phyloP scores from a whole-genome alignment of 139 green algal genomes.

The Tetradesmus obliquus region DNA sequence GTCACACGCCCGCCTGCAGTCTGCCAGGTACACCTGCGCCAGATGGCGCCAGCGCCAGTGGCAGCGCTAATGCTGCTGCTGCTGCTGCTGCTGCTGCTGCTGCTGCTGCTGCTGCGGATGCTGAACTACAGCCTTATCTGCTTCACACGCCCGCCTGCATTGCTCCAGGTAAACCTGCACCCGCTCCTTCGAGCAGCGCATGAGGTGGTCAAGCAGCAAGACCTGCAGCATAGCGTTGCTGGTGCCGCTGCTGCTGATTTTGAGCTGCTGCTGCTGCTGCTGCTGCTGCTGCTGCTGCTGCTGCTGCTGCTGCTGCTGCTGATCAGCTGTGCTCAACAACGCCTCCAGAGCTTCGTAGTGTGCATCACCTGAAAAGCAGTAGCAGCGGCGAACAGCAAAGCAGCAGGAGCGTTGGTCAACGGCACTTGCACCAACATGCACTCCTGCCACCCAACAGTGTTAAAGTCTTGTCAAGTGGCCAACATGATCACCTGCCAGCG shows the following conservation, averaged over 20 bases:
- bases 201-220: background rate
- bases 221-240: background rate
- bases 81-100: background rate
- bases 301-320: background rate
- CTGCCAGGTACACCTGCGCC: too few relatives aligned
- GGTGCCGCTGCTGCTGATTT: background rate
- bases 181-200: background rate
- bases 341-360: background rate
- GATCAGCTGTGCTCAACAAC: background rate
- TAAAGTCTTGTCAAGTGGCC: too few relatives aligned
- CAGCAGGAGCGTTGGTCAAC: background rate
- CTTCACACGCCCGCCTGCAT: background rate
- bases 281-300: background rate
- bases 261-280: background rate
- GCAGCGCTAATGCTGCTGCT: background rate
- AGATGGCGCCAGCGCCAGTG: too few relatives aligned
- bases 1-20: too few relatives aligned
- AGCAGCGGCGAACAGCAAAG: background rate
- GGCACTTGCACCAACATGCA: too few relatives aligned
- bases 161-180: background rate
- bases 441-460: too few relatives aligned
- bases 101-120: background rate
- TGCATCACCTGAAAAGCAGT: background rate
- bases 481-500: too few relatives aligned
- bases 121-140: too few relatives aligned